These are phyloP conservation scores for Pyrenophora seminiperda DNA, from an alignment of 2,329 filamentous ascomycete genomes.

Conservation along the genomic window DNA sequence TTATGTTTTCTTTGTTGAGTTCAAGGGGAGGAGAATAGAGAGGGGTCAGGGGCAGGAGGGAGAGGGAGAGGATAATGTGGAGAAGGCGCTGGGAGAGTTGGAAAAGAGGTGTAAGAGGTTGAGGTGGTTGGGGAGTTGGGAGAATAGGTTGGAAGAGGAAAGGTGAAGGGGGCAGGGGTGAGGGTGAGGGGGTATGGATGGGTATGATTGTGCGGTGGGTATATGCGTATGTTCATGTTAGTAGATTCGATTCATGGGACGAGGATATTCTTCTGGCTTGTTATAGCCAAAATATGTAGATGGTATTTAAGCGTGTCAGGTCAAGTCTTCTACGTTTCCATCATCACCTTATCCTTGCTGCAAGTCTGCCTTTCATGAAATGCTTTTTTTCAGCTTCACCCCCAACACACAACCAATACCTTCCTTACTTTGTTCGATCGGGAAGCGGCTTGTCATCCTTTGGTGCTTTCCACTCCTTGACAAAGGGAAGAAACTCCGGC, in stretches of 20 bases:
- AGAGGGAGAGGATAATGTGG: constrained; percentile 52
- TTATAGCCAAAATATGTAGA: too few species aligned
- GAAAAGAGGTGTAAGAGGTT: constrained; percentile 63
- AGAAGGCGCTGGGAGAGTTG: constrained; percentile 65
- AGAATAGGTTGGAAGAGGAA: constrained; percentile 22
- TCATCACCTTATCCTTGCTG: too few species aligned
- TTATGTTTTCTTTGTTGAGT: constrained; percentile 95
- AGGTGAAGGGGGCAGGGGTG: neutral
- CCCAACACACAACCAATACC: neutral
- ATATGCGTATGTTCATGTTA: neutral
- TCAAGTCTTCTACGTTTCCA: too few species aligned
- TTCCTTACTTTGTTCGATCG: constrained; percentile 21
- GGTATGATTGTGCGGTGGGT: neutral
- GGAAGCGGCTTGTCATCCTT: constrained; percentile 38
- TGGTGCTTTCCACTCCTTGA: constrained; percentile 65
- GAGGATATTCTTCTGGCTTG: too few species aligned
- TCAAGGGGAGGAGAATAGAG: constrained; percentile 65
- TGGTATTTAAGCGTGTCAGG: too few species aligned
- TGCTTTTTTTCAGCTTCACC: neutral
- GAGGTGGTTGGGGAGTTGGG: constrained; percentile 74
- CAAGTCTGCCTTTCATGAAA: neutral
- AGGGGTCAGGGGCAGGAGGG: constrained; percentile 58
- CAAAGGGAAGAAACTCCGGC: constrained; percentile 86
- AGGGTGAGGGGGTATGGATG: neutral
- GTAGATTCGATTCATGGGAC: too few species aligned